Evolutionary conservation across 352 stramenopile species (phyloP), one percentile per base, ranked within the genome.

Genomic region (Pythium sp.): DNA sequence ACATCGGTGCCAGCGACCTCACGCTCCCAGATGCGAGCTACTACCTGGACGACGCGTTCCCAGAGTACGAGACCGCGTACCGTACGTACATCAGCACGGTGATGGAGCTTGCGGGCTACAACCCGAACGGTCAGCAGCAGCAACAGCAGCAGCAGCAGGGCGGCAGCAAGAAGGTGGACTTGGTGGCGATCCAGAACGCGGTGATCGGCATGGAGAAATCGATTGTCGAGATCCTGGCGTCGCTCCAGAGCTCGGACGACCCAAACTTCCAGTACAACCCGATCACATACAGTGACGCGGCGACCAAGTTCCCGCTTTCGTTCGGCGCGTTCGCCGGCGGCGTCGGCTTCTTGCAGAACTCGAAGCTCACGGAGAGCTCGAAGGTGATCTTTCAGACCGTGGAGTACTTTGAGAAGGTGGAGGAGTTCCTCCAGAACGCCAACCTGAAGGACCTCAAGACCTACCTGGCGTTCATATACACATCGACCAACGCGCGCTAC

Each of bases 11-110:
- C 61, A 77, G 69, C 7, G 76, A 95, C 5, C 78, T 98, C 51
- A 82, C 74, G 36, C 72, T 98, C 15, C 87, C 91, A 2, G 89
- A 83, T 49, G 93, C 97, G 68, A 98, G 98, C 71, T 94, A 43
- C 36, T 43, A 43, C 36, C 11, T 18, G 36, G 36, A 43, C 11
- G 11, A 43, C 36, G 18, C 36, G 11, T 43, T 43, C 36, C 36
- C 36, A 43, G 36, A 43, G 36, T 43, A 43, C 36, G 36, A 43
- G 36, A 43, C 36, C 11, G 36, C 36, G 11, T 43, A 43, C 36
- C 36, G 36, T 12, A 43, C 36, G 36, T 43, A 43, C 36, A 43
- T 43, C 36, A 43, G 36, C 11, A 15, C 36, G 36, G 36, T 43
- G 36, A 43, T 43, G 36, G 36, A 43, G 11, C 36, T 43, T 2